Evolutionary conservation across 2,329 filamentous ascomycete genomes (phyloP).

Genomic region (Mycosphaerelloides madeirae): DNA sequence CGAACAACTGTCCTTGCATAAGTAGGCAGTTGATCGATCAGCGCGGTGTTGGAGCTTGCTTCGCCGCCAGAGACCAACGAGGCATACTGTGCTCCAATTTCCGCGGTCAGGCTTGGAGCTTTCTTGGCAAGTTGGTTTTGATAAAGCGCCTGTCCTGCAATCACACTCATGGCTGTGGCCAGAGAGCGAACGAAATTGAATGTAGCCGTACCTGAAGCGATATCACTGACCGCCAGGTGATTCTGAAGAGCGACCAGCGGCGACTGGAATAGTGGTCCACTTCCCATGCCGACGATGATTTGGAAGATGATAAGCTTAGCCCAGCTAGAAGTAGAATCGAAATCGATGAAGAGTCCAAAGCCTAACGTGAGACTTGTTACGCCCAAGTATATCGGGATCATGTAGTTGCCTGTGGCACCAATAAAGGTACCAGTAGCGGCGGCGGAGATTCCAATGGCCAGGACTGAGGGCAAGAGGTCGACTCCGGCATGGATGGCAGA

Average conservation of each 20-base stretch:
- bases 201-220: slow-evolving; percentile 50
- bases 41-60: background rate
- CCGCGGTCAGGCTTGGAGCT: background rate
- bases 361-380: slow-evolving; percentile 41
- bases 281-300: slow-evolving; percentile 48
- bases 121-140: slow-evolving; percentile 24
- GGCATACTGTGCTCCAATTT: background rate
- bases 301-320: slow-evolving; percentile 46
- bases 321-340: slow-evolving; percentile 36
- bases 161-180: slow-evolving; percentile 44
- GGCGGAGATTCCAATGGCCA: slow-evolving; percentile 44
- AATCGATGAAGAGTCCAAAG: slow-evolving; percentile 44
- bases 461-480: slow-evolving; percentile 59
- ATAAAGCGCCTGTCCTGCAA: slow-evolving; percentile 49
- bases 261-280: slow-evolving; percentile 50
- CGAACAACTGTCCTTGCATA: background rate
- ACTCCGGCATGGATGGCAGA: slow-evolving; percentile 56
- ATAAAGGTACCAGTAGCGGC: slow-evolving; percentile 46
- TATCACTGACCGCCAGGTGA: slow-evolving; percentile 41
- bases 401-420: slow-evolving; percentile 46
- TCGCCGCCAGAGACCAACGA: background rate
- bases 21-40: background rate
- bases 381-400: slow-evolving; percentile 44
- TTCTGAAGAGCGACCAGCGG: slow-evolving; percentile 56
- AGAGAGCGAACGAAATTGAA: slow-evolving; percentile 46